Base-by-base conservation (phyloP, 495 filamentous ascomycete species). In the Penicillium cosmopolitanum region DNA sequence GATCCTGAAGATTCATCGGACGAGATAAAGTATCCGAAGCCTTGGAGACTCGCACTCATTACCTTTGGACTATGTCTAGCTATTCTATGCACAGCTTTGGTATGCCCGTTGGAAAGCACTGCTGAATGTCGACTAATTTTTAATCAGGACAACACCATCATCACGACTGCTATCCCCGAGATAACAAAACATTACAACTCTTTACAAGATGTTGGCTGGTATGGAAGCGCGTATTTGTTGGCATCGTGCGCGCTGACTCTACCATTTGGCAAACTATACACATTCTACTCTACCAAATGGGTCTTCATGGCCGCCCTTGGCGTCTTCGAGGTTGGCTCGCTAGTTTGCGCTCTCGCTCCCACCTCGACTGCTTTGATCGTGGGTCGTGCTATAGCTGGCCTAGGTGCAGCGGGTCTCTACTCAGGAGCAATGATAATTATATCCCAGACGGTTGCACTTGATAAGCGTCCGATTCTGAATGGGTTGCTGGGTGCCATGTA, bases 391-490 rank as follows among this genome's bases (percentile, higher is more conserved):
- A 58, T 71, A n/a, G 54, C 66, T 10, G 66, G 68, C 12, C 48
- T 65, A 50, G 68, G 68, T 4, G 52, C 34, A 4, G 66, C 61
- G n/a, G 68, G 68, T 2, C 55, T 66, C 18, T 54, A 55, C 47
- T 53, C 63, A 7, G 66, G 68, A 11, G 57, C 64, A 16, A 51
- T 62, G 16, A 50, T 76, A 11, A 74, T 82, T 53, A 74, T 84
- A 57, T 73, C 71, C 38, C 66, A 74, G 51, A 57, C 70, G 2
- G 69, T 80, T 11, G 73, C 75, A 0, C 73, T 82, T 4, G 69
- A 69, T 47, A 77, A 77, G 50, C 69, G 80, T 11, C 81, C 40
- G 6, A 13, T n/a, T 4, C 15, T 15, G 4, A 16, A 5, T 8
- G 40, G 40, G 5, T 4, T 43, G 7, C 6, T 43, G 6, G 40